phyloP scores from a whole-genome alignment of 345 rosid species.

The Nephelium lappaceum region DNA sequence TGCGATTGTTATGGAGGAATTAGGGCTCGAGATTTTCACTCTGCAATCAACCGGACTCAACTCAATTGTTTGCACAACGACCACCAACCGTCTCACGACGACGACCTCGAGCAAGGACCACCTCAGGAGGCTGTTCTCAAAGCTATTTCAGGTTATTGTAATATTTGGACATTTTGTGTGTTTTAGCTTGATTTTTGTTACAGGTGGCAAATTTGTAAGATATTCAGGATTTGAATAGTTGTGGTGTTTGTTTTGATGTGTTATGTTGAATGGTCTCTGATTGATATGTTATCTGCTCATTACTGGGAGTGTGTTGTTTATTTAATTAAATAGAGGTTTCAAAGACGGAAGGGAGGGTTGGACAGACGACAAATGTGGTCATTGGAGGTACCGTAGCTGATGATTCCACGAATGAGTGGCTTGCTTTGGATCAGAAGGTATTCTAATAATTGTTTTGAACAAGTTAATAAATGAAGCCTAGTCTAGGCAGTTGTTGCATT shows the following conservation, averaged over 20 bases:
- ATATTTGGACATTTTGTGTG: neutral
- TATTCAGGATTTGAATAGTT: neutral
- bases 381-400: conserved; percentile 93
- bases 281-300: neutral
- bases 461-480: neutral
- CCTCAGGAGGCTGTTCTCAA: conserved; percentile 96
- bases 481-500: neutral
- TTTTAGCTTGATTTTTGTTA: neutral
- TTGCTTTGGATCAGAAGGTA: conserved; percentile 94
- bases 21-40: conserved; percentile 37
- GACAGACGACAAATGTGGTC: conserved; percentile 91
- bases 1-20: conserved; percentile 32
- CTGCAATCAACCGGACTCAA: conserved; percentile 19
- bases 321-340: conserved; percentile 69
- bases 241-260: neutral
- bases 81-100: conserved; percentile 24
- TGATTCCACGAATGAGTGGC: conserved; percentile 92
- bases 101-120: conserved; percentile 66
- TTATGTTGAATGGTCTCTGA: neutral
- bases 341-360: conserved; percentile 88
- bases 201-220: neutral
- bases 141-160: conserved; percentile 78
- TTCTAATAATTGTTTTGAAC: neutral
- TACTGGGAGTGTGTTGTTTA: neutral
- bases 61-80: conserved; percentile 45